phyloP scores from a whole-genome alignment of 805 yeast species.

The Scheffersomyces lignosus region DNA sequence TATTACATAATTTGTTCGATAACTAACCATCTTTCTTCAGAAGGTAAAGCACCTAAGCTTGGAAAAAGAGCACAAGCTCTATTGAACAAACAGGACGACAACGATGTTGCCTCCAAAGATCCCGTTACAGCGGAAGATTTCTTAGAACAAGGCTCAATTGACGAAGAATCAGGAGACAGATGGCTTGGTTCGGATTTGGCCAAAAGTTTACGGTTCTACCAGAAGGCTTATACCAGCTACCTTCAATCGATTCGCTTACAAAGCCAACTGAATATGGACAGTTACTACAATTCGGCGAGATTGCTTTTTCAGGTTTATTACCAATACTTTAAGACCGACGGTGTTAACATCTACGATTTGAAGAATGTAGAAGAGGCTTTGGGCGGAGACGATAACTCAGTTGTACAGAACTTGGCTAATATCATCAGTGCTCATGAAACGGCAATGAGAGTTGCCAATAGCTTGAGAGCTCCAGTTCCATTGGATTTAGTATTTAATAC shows the following conservation, averaged over 20 bases:
- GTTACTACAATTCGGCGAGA: conserved; percentile 59
- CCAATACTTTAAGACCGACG: conserved; percentile 50
- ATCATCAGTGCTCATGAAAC: conserved; percentile 41
- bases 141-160: conserved; percentile 55
- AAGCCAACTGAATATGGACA: conserved; percentile 33
- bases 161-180: conserved; percentile 75
- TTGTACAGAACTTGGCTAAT: conserved; percentile 37
- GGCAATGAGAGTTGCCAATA: conserved; percentile 26
- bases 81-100: conserved; percentile 8
- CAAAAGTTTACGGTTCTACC: conserved; percentile 65
- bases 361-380: conserved; percentile 34
- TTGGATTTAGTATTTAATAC: conserved; percentile 49
- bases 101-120: conserved; percentile 3
- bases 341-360: conserved; percentile 33
- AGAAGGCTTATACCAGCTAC: conserved; percentile 52
- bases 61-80: conserved; percentile 14
- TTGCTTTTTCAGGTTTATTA: conserved; percentile 58
- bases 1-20: too few species aligned
- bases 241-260: conserved; percentile 28
- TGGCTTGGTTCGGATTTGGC: conserved; percentile 68
- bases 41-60: conserved; percentile 14
- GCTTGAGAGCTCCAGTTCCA: conserved; percentile 16
- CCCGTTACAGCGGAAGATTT: conserved; percentile 51
- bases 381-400: conserved; percentile 25
- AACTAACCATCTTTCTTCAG: too few species aligned